A percentile compares a stretch with the other conserved stretches of the same genome.
phyloP scores from a whole-genome alignment of 257 asterid genomes.

The Leptodermis oblonga region DNA sequence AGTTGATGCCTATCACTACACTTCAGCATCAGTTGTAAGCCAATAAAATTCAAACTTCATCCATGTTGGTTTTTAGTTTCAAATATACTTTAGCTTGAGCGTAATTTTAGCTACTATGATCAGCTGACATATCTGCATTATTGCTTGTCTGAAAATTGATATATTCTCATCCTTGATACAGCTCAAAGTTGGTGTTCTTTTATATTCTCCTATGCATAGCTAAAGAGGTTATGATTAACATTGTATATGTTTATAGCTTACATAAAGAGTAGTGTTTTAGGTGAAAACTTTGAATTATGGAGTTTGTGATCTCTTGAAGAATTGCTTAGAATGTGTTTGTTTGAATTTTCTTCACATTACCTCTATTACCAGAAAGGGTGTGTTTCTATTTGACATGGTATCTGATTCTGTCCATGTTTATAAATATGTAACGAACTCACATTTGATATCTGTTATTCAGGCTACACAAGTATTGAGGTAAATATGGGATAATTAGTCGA shows the following conservation, averaged over 20 bases:
- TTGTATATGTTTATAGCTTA: neutral
- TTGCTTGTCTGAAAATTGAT: neutral
- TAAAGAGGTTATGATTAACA: neutral
- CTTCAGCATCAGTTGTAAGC: slow-evolving; percentile 47
- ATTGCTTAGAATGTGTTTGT: neutral
- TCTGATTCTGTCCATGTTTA: neutral
- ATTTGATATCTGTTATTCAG: neutral
- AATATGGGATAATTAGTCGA: neutral
- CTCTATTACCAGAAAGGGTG: no score
- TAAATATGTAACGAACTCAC: neutral
- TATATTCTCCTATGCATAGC: neutral
- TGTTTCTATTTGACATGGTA: neutral
- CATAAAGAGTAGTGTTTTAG: neutral
- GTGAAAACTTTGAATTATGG: neutral
- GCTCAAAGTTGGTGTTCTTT: neutral
- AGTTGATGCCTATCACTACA: slow-evolving; percentile 51
- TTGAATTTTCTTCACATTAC: neutral
- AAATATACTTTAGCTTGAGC: neutral
- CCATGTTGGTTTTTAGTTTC: neutral
- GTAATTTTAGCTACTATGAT: neutral
- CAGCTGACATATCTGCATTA: neutral
- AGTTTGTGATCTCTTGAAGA: neutral
- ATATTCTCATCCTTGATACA: neutral
- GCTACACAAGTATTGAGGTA: neutral
- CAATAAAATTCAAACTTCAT: neutral